Conservation (phyloP, 768 basidiomycete species). For the Naganishia friedmannii region DNA sequence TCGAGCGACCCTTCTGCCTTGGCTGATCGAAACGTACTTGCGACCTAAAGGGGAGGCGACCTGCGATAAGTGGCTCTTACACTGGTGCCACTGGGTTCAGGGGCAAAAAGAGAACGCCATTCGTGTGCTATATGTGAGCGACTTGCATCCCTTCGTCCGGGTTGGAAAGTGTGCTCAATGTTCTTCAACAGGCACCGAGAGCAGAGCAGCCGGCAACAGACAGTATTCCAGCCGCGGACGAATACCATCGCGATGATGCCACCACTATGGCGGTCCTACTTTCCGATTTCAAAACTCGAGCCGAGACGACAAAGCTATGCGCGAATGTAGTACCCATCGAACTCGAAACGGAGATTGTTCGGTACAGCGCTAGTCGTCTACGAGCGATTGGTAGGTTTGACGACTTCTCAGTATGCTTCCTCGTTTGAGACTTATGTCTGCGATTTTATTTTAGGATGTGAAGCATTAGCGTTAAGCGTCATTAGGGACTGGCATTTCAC, state of each 20-base stretch:
- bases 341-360: constrained; percentile 17
- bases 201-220: neutral
- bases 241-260: neutral
- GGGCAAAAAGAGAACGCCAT: constrained; percentile 54
- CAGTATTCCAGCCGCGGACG: neutral
- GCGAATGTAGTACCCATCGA: neutral
- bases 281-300: neutral
- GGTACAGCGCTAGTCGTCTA: constrained; percentile 11
- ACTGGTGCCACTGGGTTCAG: constrained; percentile 96
- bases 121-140: neutral
- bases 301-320: constrained; percentile 9
- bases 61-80: constrained; percentile 88
- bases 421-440: neutral
- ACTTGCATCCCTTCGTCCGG: too few relatives aligned
- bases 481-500: constrained; percentile 3
- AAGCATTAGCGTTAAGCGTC: constrained; percentile 25
- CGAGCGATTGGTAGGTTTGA: constrained; percentile 10
- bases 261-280: constrained; percentile 11
- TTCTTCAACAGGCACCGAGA: too few relatives aligned
- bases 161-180: too few relatives aligned
- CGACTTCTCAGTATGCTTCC: too few relatives aligned
- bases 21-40: constrained; percentile 68
- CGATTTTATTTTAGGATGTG: constrained; percentile 4
- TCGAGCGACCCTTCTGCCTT: constrained; percentile 71
- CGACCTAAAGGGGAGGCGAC: constrained; percentile 78